These are phyloP conservation scores for Penicillium capsulatum DNA, from an alignment of 2,329 filamentous ascomycete genomes.

Conservation along the genomic window DNA sequence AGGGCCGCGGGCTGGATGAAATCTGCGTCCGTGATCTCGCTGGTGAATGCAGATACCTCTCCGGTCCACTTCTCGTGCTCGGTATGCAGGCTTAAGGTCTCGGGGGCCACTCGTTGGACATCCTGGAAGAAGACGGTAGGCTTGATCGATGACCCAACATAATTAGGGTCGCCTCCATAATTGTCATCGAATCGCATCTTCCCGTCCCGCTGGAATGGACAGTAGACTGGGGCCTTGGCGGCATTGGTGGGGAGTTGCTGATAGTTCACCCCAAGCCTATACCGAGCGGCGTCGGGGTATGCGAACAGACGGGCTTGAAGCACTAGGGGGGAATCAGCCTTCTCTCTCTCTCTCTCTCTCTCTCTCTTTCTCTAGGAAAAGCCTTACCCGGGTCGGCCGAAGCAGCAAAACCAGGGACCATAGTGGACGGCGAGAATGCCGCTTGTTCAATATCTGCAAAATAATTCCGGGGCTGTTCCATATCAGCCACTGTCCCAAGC, in stretches of 20 bases:
- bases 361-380: too few relatives aligned
- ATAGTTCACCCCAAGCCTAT: constrained; percentile 42
- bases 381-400: constrained; percentile 56
- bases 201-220: constrained; percentile 50
- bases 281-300: constrained; percentile 54
- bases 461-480: constrained; percentile 55
- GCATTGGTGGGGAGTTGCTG: constrained; percentile 42
- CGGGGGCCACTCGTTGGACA: constrained; percentile 7
- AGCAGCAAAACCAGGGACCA: constrained; percentile 61
- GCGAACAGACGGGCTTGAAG: constrained; percentile 59
- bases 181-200: constrained; percentile 46
- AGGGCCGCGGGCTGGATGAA: constrained; percentile 30
- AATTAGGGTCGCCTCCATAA: constrained; percentile 58
- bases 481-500: constrained; percentile 21
- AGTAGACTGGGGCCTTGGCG: constrained; percentile 36
- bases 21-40: constrained; percentile 23
- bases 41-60: constrained; percentile 21
- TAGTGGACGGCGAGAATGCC: constrained; percentile 60
- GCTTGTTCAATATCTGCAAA: constrained; percentile 65
- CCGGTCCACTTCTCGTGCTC: constrained; percentile 31
- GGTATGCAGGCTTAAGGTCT: constrained; percentile 19
- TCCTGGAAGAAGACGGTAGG: constrained; percentile 21
- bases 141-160: constrained; percentile 32
- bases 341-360: too few relatives aligned
- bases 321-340: constrained; percentile 40